Percentiles rank a stretch among this genome's conserved stretches.
These are phyloP conservation scores for Protea cynaroides DNA, from an alignment of 164 flowering plant species.

Conservation along the genomic window DNA sequence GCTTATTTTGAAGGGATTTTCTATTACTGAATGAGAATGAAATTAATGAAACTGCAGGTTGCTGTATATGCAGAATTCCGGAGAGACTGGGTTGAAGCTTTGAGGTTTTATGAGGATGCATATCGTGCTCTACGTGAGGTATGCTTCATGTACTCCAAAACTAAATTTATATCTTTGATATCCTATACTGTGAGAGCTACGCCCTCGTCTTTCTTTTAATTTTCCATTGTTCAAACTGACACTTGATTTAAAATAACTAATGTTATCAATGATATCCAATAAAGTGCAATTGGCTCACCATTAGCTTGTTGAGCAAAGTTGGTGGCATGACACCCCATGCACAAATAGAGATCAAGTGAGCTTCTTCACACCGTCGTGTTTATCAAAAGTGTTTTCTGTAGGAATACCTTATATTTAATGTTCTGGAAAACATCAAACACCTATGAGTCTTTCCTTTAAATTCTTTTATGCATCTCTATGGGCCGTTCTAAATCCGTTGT, in stretches of 20 bases:
- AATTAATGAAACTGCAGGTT: conserved; percentile 50
- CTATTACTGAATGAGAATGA: conserved; percentile 5
- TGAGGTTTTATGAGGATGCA: conserved; percentile 86
- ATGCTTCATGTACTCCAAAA: conserved; percentile 4
- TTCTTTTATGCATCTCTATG: no score
- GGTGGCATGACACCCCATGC: no score
- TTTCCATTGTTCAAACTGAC: neutral
- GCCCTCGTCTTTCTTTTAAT: neutral
- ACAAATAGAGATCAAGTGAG: no score
- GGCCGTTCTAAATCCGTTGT: no score
- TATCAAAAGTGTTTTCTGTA: no score
- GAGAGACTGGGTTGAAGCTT: conserved; percentile 95
- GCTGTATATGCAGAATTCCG: conserved; percentile 96
- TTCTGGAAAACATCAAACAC: no score
- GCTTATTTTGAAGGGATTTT: neutral
- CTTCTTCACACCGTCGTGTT: no score
- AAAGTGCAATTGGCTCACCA: no score
- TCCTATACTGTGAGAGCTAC: neutral
- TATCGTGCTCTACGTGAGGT: conserved; percentile 86
- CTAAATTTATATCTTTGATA: neutral
- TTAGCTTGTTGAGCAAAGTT: no score
- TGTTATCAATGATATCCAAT: neutral
- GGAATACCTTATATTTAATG: no score
- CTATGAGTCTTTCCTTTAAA: no score
- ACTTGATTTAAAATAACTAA: neutral